phyloP scores from a whole-genome alignment of 2,329 filamentous ascomycete genomes.

The Fusarium anthophilum region DNA sequence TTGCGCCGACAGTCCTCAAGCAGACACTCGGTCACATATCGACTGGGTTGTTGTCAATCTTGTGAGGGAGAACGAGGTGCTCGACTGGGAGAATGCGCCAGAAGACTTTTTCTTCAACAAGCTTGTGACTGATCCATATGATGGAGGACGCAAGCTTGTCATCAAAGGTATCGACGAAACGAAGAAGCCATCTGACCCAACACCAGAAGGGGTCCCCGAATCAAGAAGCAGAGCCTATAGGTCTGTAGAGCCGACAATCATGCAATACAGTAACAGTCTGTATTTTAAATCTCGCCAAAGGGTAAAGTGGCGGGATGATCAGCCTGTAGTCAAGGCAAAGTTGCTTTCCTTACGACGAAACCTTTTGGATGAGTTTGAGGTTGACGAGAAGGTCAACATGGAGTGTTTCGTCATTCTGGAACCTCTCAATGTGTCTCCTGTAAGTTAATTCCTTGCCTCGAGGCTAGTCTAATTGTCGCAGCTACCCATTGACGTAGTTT shows the following conservation, averaged over 20 bases:
- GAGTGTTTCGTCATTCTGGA: constrained; percentile 78
- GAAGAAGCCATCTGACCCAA: constrained; percentile 70
- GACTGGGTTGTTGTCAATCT: constrained; percentile 69
- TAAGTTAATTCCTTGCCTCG: constrained; percentile 54
- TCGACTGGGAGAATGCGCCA: constrained; percentile 54
- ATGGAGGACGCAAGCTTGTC: constrained; percentile 72
- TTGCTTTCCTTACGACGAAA: constrained; percentile 82
- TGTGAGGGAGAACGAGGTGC: constrained; percentile 47
- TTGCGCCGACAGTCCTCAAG: constrained; percentile 16
- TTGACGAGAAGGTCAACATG: constrained; percentile 56
- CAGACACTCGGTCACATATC: constrained; percentile 50
- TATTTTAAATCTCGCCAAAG: constrained; percentile 67
- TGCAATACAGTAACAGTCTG: constrained; percentile 84
- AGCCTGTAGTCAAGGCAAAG: constrained; percentile 83
- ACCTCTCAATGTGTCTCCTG: constrained; percentile 78
- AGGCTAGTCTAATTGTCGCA: constrained; percentile 45
- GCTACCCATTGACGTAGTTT: constrained; percentile 75
- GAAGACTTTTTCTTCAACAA: constrained; percentile 62
- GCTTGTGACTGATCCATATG: constrained; percentile 65
- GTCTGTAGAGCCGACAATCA: constrained; percentile 67
- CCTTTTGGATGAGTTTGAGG: constrained; percentile 75
- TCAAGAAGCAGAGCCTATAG: constrained; percentile 56
- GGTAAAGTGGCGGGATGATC: constrained; percentile 68
- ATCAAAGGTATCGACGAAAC: constrained; percentile 62
- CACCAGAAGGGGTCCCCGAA: constrained; percentile 65